Base-by-base conservation (phyloP, 371 early-diverging fungal species). In the Actinomucor elegans region DNA sequence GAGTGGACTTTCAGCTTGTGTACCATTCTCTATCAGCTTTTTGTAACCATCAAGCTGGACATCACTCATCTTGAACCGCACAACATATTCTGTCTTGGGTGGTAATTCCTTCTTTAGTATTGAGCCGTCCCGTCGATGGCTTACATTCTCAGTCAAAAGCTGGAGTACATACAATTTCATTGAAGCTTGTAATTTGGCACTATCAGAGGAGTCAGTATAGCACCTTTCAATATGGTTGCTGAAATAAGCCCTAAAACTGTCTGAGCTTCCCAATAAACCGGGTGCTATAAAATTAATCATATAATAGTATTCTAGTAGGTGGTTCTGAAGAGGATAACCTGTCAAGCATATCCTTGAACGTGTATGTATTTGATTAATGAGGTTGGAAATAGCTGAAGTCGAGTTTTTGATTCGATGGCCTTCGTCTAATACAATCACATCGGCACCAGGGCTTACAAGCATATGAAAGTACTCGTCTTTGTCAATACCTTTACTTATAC, bases 251-350 rank as follows among this genome's bases (percentile, higher is more conserved):
- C 80, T 76, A 55, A 92, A 93, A 1, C 69, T 64, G 0, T 52
- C 46, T 5, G 77, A 31, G 4, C 61, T 55, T 18, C 91, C 89
- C 12, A 93, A 61, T 28, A 76, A 82, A 5, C 73, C 75, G 0
- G 90, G 87, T 0, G 67, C 77, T 27, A 84, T 77, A 61, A 90
- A 91, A 45, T 90, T 73, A 11, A 93, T 73, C 87, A 91, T 88
- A 45, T 74, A 76, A 51, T 81, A 86, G 45, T 86, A 87, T 43
- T 82, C 87, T 11, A 42, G 21, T 26, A 96, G 59, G 34, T 86
- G 81, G 59, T 94, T 95, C 60, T 96, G 97, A 17, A 96, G 66
- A 4, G 97, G 97, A 35, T 86, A 90, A 0, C 95, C 97, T 0
- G 95, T 93, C 52, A 96, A 55, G 52, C 90, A 86, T n/a, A 94